These are phyloP conservation scores for Exserohilum turcica DNA, from an alignment of 2,329 filamentous ascomycete genomes.

Conservation along the genomic window DNA sequence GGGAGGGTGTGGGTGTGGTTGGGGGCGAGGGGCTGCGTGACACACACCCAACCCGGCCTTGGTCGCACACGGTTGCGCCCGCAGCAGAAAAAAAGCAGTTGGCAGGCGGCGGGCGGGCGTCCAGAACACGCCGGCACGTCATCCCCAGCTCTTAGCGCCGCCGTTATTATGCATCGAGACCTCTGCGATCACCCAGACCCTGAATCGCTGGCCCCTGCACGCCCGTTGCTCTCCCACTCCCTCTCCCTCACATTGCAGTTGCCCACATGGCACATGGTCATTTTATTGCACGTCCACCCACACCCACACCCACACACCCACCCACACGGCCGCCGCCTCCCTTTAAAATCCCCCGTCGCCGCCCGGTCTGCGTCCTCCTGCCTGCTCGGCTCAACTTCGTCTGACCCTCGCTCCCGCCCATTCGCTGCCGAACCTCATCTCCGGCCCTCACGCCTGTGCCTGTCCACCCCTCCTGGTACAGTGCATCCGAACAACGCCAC, in stretches of 20 bases:
- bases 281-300: too few relatives aligned
- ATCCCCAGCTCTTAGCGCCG: conserved; percentile 27
- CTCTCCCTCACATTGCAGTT: too few relatives aligned
- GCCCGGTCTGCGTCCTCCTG: conserved; percentile 12
- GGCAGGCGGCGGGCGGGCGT: conserved; percentile 18
- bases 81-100: conserved; percentile 14
- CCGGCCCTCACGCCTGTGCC: background rate
- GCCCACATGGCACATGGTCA: conserved; percentile 23
- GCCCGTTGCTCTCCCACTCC: conserved; percentile 17
- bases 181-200: conserved; percentile 32
- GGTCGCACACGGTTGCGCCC: conserved; percentile 15
- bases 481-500: conserved; percentile 14
- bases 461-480: conserved; percentile 1
- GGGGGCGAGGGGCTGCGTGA: conserved; percentile 10
- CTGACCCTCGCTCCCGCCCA: background rate
- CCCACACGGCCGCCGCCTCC: conserved; percentile 1
- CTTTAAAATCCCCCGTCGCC: conserved; percentile 25
- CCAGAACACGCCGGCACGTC: conserved; percentile 26
- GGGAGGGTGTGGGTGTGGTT: too few relatives aligned
- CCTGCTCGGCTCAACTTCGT: conserved; percentile 8
- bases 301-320: too few relatives aligned
- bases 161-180: conserved; percentile 33
- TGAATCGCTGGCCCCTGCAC: conserved; percentile 14
- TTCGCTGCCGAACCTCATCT: conserved; percentile 1
- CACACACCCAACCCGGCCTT: background rate